Percentiles rank a stretch among this genome's conserved stretches.
These are phyloP conservation scores for Lepidium sativum DNA, from an alignment of 345 rosid species.

Conservation along the genomic window DNA sequence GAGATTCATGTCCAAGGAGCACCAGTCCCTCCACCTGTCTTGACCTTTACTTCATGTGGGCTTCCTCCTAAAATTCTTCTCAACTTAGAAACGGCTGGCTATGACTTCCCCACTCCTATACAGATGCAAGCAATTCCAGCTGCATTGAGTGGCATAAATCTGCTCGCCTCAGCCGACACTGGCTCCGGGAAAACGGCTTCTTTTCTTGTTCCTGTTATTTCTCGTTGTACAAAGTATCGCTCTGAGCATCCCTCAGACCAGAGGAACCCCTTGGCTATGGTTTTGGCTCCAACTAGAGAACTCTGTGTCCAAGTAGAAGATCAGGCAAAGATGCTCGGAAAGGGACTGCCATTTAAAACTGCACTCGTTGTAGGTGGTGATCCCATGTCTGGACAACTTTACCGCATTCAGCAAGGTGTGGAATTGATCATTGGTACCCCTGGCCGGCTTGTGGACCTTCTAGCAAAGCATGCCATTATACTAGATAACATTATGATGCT, in stretches of 20 bases:
- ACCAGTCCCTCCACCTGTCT: conserved; percentile 44
- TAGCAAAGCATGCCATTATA: conserved; percentile 55
- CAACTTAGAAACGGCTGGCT: conserved; percentile 68
- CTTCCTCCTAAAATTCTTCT: conserved; percentile 45
- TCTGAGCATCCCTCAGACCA: conserved; percentile 18
- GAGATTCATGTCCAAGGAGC: conserved; percentile 62
- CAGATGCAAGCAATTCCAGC: conserved; percentile 91
- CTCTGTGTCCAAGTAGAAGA: conserved; percentile 85
- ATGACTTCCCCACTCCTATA: conserved; percentile 67
- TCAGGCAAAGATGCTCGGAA: conserved; percentile 85
- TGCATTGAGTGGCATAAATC: conserved; percentile 52
- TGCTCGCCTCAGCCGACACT: conserved; percentile 81
- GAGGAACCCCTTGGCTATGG: conserved; percentile 56
- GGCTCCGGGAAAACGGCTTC: conserved; percentile 94
- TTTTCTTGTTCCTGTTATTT: conserved; percentile 67
- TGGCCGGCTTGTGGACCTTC: conserved; percentile 80
- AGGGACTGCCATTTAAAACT: conserved; percentile 83
- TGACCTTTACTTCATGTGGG: conserved; percentile 59
- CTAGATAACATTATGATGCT: conserved; percentile 42
- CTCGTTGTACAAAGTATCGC: conserved; percentile 43
- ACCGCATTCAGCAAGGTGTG: conserved; percentile 77
- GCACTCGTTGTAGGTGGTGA: conserved; percentile 94
- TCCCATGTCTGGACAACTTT: conserved; percentile 65
- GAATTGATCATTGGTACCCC: conserved; percentile 84
- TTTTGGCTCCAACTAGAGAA: conserved; percentile 85